Conservation (phyloP, 2,329 filamentous ascomycete species). For the Ceratocystis cacaofunesta region DNA sequence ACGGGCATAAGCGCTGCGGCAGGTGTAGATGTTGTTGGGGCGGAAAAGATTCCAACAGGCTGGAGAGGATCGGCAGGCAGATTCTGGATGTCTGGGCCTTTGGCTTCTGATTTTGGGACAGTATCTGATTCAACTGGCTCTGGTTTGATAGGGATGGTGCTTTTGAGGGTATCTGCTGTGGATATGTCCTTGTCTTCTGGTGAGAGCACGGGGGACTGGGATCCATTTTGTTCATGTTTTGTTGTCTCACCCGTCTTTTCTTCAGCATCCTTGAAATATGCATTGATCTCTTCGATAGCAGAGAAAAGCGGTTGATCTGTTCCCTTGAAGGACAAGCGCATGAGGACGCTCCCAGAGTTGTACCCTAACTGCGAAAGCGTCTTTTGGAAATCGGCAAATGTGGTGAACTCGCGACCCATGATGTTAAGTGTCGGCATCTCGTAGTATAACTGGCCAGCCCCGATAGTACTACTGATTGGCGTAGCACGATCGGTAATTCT, state of each 20-base stretch:
- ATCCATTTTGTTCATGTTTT: constrained; percentile 13
- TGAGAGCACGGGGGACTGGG: constrained; percentile 1
- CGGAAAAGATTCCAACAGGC: constrained; percentile 59
- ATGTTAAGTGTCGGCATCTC: constrained; percentile 75
- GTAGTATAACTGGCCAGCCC: constrained; percentile 68
- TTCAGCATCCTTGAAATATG: constrained; percentile 50
- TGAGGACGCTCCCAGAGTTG: constrained; percentile 65
- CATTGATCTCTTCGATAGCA: constrained; percentile 66
- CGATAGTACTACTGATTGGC: constrained; percentile 42
- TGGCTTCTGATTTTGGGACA: constrained; percentile 4
- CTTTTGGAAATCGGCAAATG: constrained; percentile 74
- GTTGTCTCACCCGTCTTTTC: constrained; percentile 17
- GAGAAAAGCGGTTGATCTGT: constrained; percentile 70
- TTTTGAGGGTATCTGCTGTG: constrained; percentile 9
- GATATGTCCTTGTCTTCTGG: not conserved
- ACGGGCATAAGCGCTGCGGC: constrained; percentile 52
- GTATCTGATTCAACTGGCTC: constrained; percentile 18
- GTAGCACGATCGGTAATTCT: constrained; percentile 76
- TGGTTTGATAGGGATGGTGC: not conserved
- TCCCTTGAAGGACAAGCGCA: constrained; percentile 61
- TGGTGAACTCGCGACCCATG: constrained; percentile 63
- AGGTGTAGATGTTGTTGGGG: constrained; percentile 60
- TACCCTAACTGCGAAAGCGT: constrained; percentile 75
- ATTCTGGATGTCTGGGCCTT: not conserved
- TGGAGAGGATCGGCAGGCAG: constrained; percentile 26